These are phyloP conservation scores for Logfia minima DNA, from an alignment of 129 eudicot genomes.

Conservation along the genomic window DNA sequence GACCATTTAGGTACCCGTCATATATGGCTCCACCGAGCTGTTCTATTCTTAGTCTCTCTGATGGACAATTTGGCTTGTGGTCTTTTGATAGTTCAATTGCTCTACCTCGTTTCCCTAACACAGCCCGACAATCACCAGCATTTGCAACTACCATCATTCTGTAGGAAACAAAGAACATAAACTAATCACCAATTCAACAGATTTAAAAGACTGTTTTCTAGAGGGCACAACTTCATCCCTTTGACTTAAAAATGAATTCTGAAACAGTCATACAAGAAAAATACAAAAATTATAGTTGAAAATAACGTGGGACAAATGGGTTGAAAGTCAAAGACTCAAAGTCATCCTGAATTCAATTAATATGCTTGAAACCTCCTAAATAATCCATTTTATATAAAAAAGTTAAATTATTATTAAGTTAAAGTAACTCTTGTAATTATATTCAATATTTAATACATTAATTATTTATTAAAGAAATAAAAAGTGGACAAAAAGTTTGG, in stretches of 20 bases:
- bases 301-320: background rate
- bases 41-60: slow-evolving; percentile 66
- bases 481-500: background rate
- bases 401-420: background rate
- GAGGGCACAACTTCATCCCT: background rate
- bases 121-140: slow-evolving; percentile 98
- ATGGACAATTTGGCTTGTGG: slow-evolving; percentile 71
- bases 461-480: background rate
- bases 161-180: slow-evolving; percentile 16
- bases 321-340: slow-evolving; percentile 8
- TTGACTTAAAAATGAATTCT: background rate
- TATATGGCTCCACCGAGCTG: slow-evolving; percentile 83
- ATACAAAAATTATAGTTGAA: background rate
- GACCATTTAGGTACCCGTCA: slow-evolving; percentile 87
- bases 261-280: background rate
- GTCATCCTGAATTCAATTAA: background rate
- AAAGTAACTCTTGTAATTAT: background rate
- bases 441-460: background rate
- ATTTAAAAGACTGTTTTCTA: background rate
- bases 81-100: slow-evolving; percentile 83
- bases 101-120: slow-evolving; percentile 71
- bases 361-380: background rate
- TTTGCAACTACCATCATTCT: slow-evolving; percentile 69
- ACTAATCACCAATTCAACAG: slow-evolving; percentile 3
- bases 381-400: background rate